Evolutionary conservation across 495 filamentous ascomycete genomes (phyloP).

Genomic region (Talaromyces stipitatus): DNA sequence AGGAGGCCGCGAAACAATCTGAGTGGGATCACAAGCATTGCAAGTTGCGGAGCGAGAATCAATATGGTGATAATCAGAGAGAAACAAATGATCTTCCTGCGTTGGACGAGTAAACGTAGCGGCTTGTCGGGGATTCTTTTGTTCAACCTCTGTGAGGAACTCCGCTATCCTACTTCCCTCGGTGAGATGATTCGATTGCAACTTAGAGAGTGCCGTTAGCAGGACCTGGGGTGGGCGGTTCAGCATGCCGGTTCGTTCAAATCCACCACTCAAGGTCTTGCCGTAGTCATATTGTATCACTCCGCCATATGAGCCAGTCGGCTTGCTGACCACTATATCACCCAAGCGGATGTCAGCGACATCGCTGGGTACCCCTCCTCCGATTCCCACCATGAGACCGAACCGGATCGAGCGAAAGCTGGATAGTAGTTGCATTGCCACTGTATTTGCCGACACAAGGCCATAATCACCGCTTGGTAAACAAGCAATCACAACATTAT

Average conservation of each 20-base stretch:
- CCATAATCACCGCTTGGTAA: slow-evolving; percentile 19
- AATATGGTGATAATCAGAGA: slow-evolving; percentile 19
- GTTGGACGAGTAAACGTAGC: slow-evolving; percentile 6
- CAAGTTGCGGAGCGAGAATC: slow-evolving; percentile 9
- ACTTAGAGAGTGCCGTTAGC: slow-evolving; percentile 8
- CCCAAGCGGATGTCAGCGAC: slow-evolving; percentile 23
- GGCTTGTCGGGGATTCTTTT: neutral
- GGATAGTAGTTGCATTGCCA: slow-evolving; percentile 18
- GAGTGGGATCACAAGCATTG: slow-evolving; percentile 9
- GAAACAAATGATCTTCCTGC: slow-evolving; percentile 21
- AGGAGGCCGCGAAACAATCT: slow-evolving; percentile 9
- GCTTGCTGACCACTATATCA: slow-evolving; percentile 32
- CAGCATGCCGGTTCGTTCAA: slow-evolving; percentile 15
- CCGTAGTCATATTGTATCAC: slow-evolving; percentile 14
- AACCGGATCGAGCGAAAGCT: slow-evolving; percentile 24
- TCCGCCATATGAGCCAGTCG: slow-evolving; percentile 12
- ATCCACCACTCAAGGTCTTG: slow-evolving; percentile 6
- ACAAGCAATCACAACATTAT: slow-evolving; percentile 22
- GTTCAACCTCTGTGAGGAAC: slow-evolving; percentile 6
- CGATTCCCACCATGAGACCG: slow-evolving; percentile 28
- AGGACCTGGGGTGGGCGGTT: slow-evolving; percentile 14
- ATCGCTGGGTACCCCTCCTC: slow-evolving; percentile 18
- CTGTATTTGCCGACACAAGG: slow-evolving; percentile 16
- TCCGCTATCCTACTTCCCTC: slow-evolving; percentile 10
- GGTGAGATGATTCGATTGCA: slow-evolving; percentile 8